Evolutionary conservation across 306 rosid genomes (phyloP).

Genomic region (Astragalus membranaceus): DNA sequence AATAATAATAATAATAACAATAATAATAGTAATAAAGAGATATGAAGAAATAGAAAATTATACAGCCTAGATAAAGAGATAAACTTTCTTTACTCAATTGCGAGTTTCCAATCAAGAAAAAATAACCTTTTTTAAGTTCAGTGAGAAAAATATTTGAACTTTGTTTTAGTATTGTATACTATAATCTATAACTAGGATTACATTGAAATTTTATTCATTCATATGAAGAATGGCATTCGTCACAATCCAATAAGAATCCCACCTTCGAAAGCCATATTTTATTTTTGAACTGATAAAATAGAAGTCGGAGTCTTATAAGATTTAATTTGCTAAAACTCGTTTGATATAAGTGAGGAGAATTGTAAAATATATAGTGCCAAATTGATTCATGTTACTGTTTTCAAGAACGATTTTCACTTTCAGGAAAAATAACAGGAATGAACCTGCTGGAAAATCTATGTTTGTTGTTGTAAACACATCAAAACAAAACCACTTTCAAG

Average conservation of each 20-base stretch:
- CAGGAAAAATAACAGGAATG: background rate
- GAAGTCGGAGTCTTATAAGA: background rate
- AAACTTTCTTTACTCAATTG: background rate
- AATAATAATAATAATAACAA: too few species aligned
- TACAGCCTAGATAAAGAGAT: background rate
- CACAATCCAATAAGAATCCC: background rate
- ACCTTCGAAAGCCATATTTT: background rate
- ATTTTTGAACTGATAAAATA: background rate
- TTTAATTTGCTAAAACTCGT: background rate
- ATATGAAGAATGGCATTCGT: constrained; percentile 3
- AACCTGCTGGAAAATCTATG: background rate
- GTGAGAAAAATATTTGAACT: background rate
- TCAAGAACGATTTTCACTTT: background rate
- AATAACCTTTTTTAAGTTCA: background rate
- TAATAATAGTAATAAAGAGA: background rate
- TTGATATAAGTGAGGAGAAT: background rate
- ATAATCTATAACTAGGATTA: background rate
- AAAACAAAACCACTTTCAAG: background rate
- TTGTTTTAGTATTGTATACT: background rate
- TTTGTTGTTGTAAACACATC: background rate
- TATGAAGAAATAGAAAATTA: background rate
- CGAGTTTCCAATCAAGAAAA: background rate
- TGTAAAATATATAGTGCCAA: background rate
- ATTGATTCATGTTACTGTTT: background rate
- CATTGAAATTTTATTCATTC: constrained; percentile 9